Conservation (phyloP, 2,329 filamentous ascomycete genomes). For the Cladobotryum protrusum region DNA sequence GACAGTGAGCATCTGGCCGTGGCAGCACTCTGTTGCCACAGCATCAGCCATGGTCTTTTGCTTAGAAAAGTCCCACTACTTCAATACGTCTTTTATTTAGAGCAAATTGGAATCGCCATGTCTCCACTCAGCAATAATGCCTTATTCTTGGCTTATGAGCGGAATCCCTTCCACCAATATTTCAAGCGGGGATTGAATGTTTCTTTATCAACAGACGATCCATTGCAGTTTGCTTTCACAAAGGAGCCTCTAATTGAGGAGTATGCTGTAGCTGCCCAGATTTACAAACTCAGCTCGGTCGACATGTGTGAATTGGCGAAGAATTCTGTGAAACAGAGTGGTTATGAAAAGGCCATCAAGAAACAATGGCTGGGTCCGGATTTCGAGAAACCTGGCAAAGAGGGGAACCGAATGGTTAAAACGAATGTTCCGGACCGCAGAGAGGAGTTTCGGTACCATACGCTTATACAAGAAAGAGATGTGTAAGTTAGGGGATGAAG, state of each 20-base stretch:
- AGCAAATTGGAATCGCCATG: slow-evolving; percentile 98
- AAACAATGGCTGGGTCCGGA: slow-evolving; percentile 82
- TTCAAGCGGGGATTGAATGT: slow-evolving; percentile 94
- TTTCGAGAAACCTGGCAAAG: slow-evolving; percentile 70
- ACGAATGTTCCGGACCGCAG: slow-evolving; percentile 93
- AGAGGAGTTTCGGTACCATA: slow-evolving; percentile 84
- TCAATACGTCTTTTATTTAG: slow-evolving; percentile 96
- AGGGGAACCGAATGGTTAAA: slow-evolving; percentile 88
- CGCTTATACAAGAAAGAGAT: slow-evolving; percentile 71
- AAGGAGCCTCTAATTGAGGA: slow-evolving; percentile 98
- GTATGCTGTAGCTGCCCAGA: slow-evolving; percentile 95
- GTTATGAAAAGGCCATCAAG: slow-evolving; percentile 85
- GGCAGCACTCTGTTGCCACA: slow-evolving; percentile 86
- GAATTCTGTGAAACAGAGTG: slow-evolving; percentile 90
- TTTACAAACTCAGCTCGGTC: slow-evolving; percentile 93
- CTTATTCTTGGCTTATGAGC: slow-evolving; percentile 89
- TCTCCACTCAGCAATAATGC: slow-evolving; percentile 98
- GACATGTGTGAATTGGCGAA: slow-evolving; percentile 99
- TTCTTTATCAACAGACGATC: slow-evolving; percentile 92
- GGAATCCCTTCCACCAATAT: slow-evolving; percentile 93
- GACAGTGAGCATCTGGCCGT: slow-evolving; percentile 95
- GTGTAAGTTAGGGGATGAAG: slow-evolving; percentile 54
- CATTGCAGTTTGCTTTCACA: slow-evolving; percentile 95
- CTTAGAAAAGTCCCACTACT: slow-evolving; percentile 89
- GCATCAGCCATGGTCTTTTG: slow-evolving; percentile 90